Base-by-base conservation (phyloP, 2,329 filamentous ascomycete species). In the Aspergillus latus region DNA sequence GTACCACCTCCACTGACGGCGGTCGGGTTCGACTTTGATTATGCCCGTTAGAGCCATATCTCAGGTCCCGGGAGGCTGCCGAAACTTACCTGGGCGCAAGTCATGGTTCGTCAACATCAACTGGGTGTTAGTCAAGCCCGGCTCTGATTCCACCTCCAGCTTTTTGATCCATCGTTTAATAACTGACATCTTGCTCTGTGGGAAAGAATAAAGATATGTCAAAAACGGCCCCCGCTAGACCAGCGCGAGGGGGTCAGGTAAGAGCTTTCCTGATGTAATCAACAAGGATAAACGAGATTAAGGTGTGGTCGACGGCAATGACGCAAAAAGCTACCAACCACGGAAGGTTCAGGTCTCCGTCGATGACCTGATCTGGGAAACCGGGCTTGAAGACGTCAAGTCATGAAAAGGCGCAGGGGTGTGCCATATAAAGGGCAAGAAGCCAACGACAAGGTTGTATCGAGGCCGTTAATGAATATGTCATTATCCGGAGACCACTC, bases 71-170 rank as follows among this genome's bases (percentile, higher is more conserved):
- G 34, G 29, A 47, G 44, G 2, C 13, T 15, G n/a, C 7, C 15
- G 29, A 56, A 43, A 62, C 67, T 67, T 66, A 80, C 79, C 80
- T 69, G 81, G 81, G 63, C 90, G 92, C 62, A 94, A 80, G 74
- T 94, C 90, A 71, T 90, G 76, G 72, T 96, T 96, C 63, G 85
- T 89, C 70, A 97, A 82, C 88, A 96, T 92, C 64, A 95, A 79
- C 78, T 96, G 90, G 13, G 87, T 83, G 52, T 82, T 86, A 6
- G 86, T 89, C 66, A 97, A 81, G 45, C 90, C 90, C 1, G 87
- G 84, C 73, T 96, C 92, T 53, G 83, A 77, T 54, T 88, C 82
- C 57, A 94, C 89, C 45, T 88, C 86, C 55, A 92, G 70, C 78
- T 84, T 92, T 63, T 79, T 67, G 46, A 76, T 66, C 43, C 64